Percentiles rank a stretch among this genome's conserved stretches.
phyloP scores from a whole-genome alignment of 768 basidiomycete species.

The Tylopilus vinaceipallidus region DNA sequence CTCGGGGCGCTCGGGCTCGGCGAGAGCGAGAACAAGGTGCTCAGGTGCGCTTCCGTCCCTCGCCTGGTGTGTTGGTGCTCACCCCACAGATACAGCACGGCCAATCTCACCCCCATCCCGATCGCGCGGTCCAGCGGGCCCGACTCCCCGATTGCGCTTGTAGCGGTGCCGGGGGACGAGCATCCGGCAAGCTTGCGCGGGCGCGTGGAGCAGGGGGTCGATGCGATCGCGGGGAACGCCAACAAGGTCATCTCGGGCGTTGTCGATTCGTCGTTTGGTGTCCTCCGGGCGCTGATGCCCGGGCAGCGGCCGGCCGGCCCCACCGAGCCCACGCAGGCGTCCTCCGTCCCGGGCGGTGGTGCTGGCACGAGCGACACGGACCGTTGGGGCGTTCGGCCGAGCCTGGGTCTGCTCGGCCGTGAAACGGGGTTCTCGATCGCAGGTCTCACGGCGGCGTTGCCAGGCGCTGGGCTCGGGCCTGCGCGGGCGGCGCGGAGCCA shows the following conservation, averaged over 20 bases:
- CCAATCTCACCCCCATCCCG: conserved; percentile 80
- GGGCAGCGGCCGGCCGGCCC: conserved; percentile 28
- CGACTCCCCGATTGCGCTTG: conserved; percentile 39
- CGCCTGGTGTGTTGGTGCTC: too few relatives aligned
- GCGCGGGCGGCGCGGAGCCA: conserved; percentile 6
- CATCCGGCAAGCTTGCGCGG: conserved; percentile 59
- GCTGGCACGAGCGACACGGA: conserved; percentile 11
- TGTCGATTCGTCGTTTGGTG: conserved; percentile 87
- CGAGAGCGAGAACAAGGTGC: conserved; percentile 52
- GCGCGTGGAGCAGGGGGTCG: conserved; percentile 77
- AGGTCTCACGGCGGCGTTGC: conserved; percentile 64
- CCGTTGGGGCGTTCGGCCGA: conserved; percentile 37
- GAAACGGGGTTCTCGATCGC: conserved; percentile 85
- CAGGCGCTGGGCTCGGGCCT: conserved; percentile 30
- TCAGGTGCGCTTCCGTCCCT: conserved; percentile 44
- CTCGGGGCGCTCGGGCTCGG: conserved; percentile 66
- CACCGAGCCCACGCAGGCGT: too few relatives aligned
- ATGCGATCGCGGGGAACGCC: conserved; percentile 79
- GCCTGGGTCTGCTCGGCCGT: conserved; percentile 68
- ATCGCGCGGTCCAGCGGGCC: conserved; percentile 51
- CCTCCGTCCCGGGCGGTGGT: too few relatives aligned
- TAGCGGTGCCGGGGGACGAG: conserved; percentile 38
- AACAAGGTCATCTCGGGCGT: conserved; percentile 78
- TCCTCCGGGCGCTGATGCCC: conserved; percentile 75
- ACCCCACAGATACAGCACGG: conserved; percentile 49